These are phyloP conservation scores for Boletus sp. DNA, from an alignment of 1,284 basidiomycete species.

Conservation along the genomic window DNA sequence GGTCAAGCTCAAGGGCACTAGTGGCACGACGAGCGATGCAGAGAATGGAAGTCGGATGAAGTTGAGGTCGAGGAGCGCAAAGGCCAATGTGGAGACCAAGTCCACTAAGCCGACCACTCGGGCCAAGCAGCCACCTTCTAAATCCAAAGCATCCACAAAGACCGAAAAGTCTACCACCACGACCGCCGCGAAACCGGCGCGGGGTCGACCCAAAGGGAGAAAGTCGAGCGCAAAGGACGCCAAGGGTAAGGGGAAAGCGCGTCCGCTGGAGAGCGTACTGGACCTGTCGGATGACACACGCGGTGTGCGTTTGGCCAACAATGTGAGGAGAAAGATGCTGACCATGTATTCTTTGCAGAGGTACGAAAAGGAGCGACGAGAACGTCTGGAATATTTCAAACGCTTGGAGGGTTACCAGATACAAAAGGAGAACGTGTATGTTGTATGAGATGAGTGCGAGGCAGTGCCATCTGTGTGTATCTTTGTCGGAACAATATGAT, in stretches of 20 bases:
- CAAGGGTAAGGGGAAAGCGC: slow-evolving; percentile 30
- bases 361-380: slow-evolving; percentile 44
- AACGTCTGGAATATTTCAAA: slow-evolving; percentile 55
- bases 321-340: background rate
- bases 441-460: slow-evolving; percentile 41
- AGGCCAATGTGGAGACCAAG: slow-evolving; percentile 7
- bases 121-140: slow-evolving; percentile 7
- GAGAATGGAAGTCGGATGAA: slow-evolving; percentile 20
- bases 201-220: slow-evolving; percentile 22
- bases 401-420: slow-evolving; percentile 50
- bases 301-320: slow-evolving; percentile 21
- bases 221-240: slow-evolving; percentile 6
- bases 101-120: slow-evolving; percentile 1
- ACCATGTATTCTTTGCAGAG: slow-evolving; percentile 29
- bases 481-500: no score
- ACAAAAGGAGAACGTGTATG: slow-evolving; percentile 56
- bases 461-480: slow-evolving; percentile 19
- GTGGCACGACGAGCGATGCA: background rate
- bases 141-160: slow-evolving; percentile 10
- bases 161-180: slow-evolving; percentile 5
- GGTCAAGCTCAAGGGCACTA: slow-evolving; percentile 1
- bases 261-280: slow-evolving; percentile 23
- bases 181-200: slow-evolving; percentile 13
- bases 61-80: slow-evolving; percentile 17
- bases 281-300: slow-evolving; percentile 32